Percentiles rank a stretch among this genome's conserved stretches.
Conservation (phyloP, 2,329 filamentous ascomycete species). For the Emergomyces orientalis region DNA sequence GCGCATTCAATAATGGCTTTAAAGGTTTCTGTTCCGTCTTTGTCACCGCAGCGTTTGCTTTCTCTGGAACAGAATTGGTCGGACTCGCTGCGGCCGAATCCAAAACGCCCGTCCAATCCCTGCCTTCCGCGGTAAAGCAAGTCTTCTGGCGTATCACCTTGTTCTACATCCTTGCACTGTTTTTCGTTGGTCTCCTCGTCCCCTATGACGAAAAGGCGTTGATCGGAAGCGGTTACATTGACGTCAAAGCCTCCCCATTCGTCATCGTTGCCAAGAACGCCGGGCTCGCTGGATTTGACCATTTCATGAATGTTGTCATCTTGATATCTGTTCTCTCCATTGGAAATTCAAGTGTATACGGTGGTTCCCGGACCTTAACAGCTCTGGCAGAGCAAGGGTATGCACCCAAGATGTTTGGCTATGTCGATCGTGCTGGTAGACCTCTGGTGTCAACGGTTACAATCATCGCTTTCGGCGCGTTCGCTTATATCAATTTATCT, state of each 20-base stretch:
- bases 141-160: conserved; percentile 45
- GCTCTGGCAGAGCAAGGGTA: conserved; percentile 42
- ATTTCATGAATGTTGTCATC: conserved; percentile 59
- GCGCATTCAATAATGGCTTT: conserved; percentile 41
- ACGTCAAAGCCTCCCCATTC: conserved; percentile 51
- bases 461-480: conserved; percentile 33
- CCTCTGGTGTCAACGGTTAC: conserved; percentile 35
- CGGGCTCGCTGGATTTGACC: conserved; percentile 51
- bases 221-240: conserved; percentile 31
- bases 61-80: conserved; percentile 47
- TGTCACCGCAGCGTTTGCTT: conserved; percentile 49
- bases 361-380: conserved; percentile 48
- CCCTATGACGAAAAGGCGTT: conserved; percentile 33
- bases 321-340: conserved; percentile 52
- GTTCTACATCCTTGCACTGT: conserved; percentile 41
- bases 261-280: conserved; percentile 56
- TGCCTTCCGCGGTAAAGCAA: conserved; percentile 42
- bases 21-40: conserved; percentile 49
- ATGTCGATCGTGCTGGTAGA: conserved; percentile 39
- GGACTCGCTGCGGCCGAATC: conserved; percentile 47
- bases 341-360: conserved; percentile 51
- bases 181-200: conserved; percentile 40
- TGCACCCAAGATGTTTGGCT: conserved; percentile 37
- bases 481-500: conserved; percentile 35
- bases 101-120: conserved; percentile 42